Percentiles rank a stretch among this genome's conserved stretches.
phyloP scores from a whole-genome alignment of 208 protist species.

The Endotrypanum monterogeii region DNA sequence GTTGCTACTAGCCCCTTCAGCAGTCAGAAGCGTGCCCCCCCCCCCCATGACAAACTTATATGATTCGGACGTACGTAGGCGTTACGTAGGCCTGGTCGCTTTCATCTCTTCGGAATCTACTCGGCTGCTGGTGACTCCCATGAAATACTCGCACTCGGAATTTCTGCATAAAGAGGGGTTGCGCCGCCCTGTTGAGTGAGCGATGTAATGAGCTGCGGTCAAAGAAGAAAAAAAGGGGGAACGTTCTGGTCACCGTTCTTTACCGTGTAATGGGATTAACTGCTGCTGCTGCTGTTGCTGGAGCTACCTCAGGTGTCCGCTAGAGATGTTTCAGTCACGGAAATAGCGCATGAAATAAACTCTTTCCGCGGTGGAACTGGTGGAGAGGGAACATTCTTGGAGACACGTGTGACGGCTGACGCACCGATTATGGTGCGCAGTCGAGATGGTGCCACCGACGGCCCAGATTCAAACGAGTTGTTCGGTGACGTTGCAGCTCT shows the following conservation, averaged over 20 bases:
- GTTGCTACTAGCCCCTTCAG: background rate
- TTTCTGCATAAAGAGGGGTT: conserved; percentile 21
- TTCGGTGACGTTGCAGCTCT: background rate
- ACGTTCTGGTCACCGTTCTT: background rate
- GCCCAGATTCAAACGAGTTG: background rate
- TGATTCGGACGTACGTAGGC: too few relatives aligned
- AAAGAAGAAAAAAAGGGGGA: too few relatives aligned
- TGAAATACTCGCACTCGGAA: background rate
- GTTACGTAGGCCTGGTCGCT: too few relatives aligned
- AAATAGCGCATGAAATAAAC: conserved; percentile 24
- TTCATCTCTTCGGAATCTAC: too few relatives aligned
- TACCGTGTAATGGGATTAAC: background rate
- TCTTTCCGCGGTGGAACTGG: conserved; percentile 31
- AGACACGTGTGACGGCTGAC: conserved; percentile 4
- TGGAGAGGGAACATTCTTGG: conserved; percentile 8
- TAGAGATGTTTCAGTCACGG: conserved; percentile 9
- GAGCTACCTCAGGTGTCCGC: background rate
- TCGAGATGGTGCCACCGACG: background rate
- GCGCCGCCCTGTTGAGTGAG: conserved; percentile 34
- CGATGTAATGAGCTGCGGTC: conserved; percentile 23
- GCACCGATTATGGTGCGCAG: conserved; percentile 18
- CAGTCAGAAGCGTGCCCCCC: too few relatives aligned
- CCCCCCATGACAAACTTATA: too few relatives aligned
- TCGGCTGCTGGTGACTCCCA: background rate
- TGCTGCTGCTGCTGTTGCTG: background rate